Evolutionary conservation across 345 rosid genomes (phyloP).

Genomic region (Turritis glabra): DNA sequence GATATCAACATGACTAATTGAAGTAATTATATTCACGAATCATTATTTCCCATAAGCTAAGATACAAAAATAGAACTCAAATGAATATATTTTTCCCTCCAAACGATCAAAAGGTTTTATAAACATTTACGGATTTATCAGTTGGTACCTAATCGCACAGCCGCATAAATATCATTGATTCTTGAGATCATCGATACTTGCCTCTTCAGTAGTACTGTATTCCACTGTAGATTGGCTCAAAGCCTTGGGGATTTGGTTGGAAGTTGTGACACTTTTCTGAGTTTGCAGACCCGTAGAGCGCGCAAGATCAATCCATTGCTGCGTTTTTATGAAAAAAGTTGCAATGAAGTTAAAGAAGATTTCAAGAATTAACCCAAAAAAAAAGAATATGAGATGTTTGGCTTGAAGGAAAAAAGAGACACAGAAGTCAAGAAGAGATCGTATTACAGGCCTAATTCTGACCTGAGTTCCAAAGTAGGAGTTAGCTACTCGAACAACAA

Average conservation of each 20-base stretch:
- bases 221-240: slow-evolving; percentile 46
- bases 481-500: slow-evolving; percentile 76
- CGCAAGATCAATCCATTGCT: slow-evolving; percentile 99
- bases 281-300: slow-evolving; percentile 78
- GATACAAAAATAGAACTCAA: slow-evolving; percentile 24
- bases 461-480: slow-evolving; percentile 99
- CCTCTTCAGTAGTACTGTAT: slow-evolving; percentile 58
- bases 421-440: neutral
- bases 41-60: slow-evolving; percentile 23
- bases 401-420: neutral
- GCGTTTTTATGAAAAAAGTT: slow-evolving; percentile 31
- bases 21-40: slow-evolving; percentile 11
- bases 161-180: slow-evolving; percentile 50
- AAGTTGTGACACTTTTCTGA: slow-evolving; percentile 45
- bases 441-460: slow-evolving; percentile 26
- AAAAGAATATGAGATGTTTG: neutral
- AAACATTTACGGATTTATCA: slow-evolving; percentile 26
- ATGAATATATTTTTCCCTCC: slow-evolving; percentile 24
- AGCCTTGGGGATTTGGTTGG: slow-evolving; percentile 47
- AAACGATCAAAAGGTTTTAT: slow-evolving; percentile 20
- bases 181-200: slow-evolving; percentile 57
- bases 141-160: slow-evolving; percentile 16
- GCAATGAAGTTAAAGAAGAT: neutral
- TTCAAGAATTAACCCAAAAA: neutral
- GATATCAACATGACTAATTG: neutral